These are phyloP conservation scores for Rutstroemia sp. DNA, from an alignment of 2,329 filamentous ascomycete genomes.

Conservation along the genomic window DNA sequence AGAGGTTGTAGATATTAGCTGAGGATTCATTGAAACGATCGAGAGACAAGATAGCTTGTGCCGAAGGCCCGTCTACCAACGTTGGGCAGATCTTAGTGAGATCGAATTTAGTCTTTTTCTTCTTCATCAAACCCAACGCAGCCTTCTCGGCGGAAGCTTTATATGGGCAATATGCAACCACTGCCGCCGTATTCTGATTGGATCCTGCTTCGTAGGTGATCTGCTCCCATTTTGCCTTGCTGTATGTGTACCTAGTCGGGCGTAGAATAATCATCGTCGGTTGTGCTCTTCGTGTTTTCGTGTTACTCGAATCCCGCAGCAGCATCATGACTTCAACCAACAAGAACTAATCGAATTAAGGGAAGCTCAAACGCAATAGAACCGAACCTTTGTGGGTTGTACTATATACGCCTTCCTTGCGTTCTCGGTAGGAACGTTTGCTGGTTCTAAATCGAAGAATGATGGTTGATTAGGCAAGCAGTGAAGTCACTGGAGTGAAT, in stretches of 20 bases:
- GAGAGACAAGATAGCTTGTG: slow-evolving; percentile 52
- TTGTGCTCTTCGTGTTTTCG: too few species aligned
- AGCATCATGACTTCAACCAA: too few species aligned
- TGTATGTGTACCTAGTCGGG: slow-evolving; percentile 40
- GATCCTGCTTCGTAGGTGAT: slow-evolving; percentile 39
- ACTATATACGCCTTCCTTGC: too few species aligned
- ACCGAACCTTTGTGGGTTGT: too few species aligned
- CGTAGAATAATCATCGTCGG: slow-evolving; percentile 19
- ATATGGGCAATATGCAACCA: slow-evolving; percentile 27
- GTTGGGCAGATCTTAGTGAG: slow-evolving; percentile 54
- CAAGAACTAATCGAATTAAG: too few species aligned
- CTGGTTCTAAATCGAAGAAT: too few species aligned
- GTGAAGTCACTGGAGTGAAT: too few species aligned
- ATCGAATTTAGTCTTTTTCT: slow-evolving; percentile 46
- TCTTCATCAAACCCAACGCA: slow-evolving; percentile 53
- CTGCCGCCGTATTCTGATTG: slow-evolving; percentile 7
- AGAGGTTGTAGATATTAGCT: slow-evolving; percentile 55
- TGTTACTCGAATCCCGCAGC: too few species aligned
- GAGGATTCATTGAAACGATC: slow-evolving; percentile 65
- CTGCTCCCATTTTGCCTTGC: slow-evolving; percentile 47
- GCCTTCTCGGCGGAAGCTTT: slow-evolving; percentile 61
- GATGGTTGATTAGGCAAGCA: too few species aligned
- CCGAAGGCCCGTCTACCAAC: slow-evolving; percentile 53
- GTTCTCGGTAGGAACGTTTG: too few species aligned
- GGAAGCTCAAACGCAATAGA: too few species aligned